Conservation (phyloP, 306 rosid genomes). For the Cajanus cajan region DNA sequence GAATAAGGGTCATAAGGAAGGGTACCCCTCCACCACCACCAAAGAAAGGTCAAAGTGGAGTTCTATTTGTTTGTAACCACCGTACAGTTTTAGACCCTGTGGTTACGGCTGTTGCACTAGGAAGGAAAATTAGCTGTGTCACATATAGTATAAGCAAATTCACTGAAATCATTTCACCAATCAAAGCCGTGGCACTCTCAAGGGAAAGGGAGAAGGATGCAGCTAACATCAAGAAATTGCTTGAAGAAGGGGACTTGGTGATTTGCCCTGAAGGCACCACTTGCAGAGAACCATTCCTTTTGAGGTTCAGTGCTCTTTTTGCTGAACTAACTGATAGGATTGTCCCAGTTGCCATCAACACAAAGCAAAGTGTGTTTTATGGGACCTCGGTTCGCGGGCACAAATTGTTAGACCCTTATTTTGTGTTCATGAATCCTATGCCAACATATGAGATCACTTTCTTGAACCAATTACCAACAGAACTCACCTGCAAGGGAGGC, state of each 20-base stretch:
- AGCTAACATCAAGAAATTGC: conserved; percentile 58
- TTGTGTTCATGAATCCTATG: conserved; percentile 92
- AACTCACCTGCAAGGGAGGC: conserved; percentile 74
- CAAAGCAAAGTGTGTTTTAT: conserved; percentile 72
- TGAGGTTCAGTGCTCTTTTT: conserved; percentile 86
- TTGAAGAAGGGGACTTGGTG: conserved; percentile 84
- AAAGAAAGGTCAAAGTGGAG: conserved; percentile 69
- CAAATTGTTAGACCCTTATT: conserved; percentile 79
- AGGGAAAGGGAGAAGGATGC: conserved; percentile 88
- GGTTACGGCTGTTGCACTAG: conserved; percentile 64
- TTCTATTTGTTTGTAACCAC: conserved; percentile 81
- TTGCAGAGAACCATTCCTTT: conserved; percentile 75
- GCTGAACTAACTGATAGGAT: conserved; percentile 80
- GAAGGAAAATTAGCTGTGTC: conserved; percentile 84
- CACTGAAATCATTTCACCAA: conserved; percentile 71
- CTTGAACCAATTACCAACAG: conserved; percentile 65
- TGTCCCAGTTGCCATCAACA: conserved; percentile 85
- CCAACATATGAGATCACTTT: conserved; percentile 82
- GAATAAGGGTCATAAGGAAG: conserved; percentile 59
- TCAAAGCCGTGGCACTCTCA: conserved; percentile 73
- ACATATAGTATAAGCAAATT: conserved; percentile 93
- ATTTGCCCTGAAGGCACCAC: conserved; percentile 95
- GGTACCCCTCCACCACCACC: conserved; percentile 92
- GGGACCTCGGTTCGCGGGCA: conserved; percentile 72
- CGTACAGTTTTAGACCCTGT: conserved; percentile 84